Conservation (phyloP, 2,329 filamentous ascomycete genomes). For the Bertia moriformis region DNA sequence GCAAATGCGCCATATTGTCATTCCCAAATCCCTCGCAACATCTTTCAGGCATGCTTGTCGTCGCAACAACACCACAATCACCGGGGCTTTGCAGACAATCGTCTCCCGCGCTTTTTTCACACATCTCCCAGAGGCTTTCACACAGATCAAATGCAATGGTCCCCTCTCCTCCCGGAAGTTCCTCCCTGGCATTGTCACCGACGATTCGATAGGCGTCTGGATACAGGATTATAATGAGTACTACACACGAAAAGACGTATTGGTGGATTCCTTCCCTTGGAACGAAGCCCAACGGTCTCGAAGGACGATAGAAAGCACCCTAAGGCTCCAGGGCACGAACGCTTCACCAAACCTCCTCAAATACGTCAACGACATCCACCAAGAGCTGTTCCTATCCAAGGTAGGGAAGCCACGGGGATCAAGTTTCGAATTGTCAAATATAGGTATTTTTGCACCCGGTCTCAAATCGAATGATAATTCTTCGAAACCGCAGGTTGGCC, state of each 20-base stretch:
- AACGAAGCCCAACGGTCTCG: slow-evolving; percentile 10
- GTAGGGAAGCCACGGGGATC: slow-evolving; percentile 19
- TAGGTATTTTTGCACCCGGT: slow-evolving; percentile 17
- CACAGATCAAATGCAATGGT: slow-evolving; percentile 13
- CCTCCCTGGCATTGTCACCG: slow-evolving; percentile 15
- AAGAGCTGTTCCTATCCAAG: slow-evolving; percentile 12
- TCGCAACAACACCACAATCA: slow-evolving; percentile 21
- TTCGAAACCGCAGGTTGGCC: slow-evolving; percentile 12
- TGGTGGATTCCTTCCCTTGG: slow-evolving; percentile 14
- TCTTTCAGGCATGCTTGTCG: slow-evolving; percentile 16
- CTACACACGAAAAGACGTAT: slow-evolving; percentile 9
- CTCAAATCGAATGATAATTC: slow-evolving; percentile 5
- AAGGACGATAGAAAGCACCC: slow-evolving; percentile 8
- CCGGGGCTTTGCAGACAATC: slow-evolving; percentile 19
- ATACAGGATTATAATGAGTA: slow-evolving; percentile 16
- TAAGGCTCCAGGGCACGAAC: slow-evolving; percentile 12
- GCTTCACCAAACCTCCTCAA: slow-evolving; percentile 23
- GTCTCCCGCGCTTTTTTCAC: slow-evolving; percentile 20
- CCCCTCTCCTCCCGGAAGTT: slow-evolving; percentile 22
- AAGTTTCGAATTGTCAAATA: slow-evolving; percentile 28
- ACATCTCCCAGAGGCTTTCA: slow-evolving; percentile 12
- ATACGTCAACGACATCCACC: slow-evolving; percentile 16
- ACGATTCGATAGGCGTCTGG: slow-evolving; percentile 19
- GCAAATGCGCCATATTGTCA: slow-evolving; percentile 12
- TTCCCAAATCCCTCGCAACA: slow-evolving; percentile 14